Percentiles rank a stretch among this genome's conserved stretches.
Conservation (phyloP, 2,329 filamentous ascomycete species). For the Didymella exigua region DNA sequence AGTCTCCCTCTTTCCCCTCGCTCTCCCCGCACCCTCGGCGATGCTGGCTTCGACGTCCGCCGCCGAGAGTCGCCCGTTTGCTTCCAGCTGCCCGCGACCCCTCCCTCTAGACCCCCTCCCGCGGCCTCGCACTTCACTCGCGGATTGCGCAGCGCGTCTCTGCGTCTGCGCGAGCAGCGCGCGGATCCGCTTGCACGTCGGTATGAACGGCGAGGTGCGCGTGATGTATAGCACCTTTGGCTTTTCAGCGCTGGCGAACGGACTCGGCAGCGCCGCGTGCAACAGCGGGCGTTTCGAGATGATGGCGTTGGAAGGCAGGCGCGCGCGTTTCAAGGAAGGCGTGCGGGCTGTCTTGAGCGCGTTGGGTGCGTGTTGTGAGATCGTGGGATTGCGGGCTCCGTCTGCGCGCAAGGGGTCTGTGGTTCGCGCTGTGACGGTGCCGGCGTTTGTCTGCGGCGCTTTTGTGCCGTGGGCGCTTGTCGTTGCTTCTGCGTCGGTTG, state of each 20-base stretch:
- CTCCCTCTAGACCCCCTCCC: neutral
- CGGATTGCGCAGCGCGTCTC: constrained; percentile 55
- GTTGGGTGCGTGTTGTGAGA: neutral
- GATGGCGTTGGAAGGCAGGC: constrained; percentile 48
- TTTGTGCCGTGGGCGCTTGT: neutral
- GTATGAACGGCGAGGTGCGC: constrained; percentile 66
- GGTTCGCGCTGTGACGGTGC: neutral
- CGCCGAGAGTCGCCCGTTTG: constrained; percentile 37
- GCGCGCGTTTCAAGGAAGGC: neutral
- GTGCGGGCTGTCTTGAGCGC: neutral
- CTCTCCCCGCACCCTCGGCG: constrained; percentile 26
- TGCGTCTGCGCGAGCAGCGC: constrained; percentile 65
- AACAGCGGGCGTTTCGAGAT: constrained; percentile 63
- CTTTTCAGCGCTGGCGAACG: constrained; percentile 55
- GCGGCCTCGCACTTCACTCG: neutral
- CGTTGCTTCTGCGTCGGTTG: constrained; percentile 10
- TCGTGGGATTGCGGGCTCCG: neutral
- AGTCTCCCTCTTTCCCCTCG: constrained; percentile 16
- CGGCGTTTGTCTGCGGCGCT: constrained; percentile 3
- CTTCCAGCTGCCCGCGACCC: constrained; percentile 11
- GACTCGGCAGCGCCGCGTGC: constrained; percentile 60
- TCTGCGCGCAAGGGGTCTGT: too few species aligned
- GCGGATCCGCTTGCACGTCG: constrained; percentile 68
- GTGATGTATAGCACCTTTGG: constrained; percentile 71
- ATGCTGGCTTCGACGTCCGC: constrained; percentile 37